Base-by-base conservation (phyloP, 2,329 filamentous ascomycete genomes). In the Aspergillus ruber region DNA sequence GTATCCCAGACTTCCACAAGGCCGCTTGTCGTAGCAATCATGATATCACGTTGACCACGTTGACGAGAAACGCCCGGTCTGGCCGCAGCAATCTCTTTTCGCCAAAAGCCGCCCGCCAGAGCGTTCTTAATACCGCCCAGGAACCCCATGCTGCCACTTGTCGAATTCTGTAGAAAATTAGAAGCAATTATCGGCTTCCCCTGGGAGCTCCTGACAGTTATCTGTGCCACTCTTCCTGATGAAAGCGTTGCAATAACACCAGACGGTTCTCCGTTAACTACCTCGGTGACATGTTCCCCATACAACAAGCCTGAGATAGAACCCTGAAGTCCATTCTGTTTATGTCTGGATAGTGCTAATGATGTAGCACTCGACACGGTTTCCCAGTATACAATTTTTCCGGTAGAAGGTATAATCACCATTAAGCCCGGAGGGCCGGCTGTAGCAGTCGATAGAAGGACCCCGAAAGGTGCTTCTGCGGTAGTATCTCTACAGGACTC, bases 311-410 rank as follows among this genome's bases (percentile, higher is more conserved):
- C 85, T 2, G 81, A 76, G 52, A 95, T 82, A 2, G 74, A 74
- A 41, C 87, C 82, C 60, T 94, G 88, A 13, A 95, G 81, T 13
- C 88, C 88, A 54, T 83, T 85, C 55, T 86, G 83, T 60, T 88
- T 86, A 63, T 94, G 86, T 55, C 86, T 85, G 60, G 91, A 87
- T 36, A 94, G 81, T 53, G 87, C 88, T 47, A 94, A 78, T 1
- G 88, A 89, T 35, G 90, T 87, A 8, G 89, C 90, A 66, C 84
- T 90, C 47, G 91, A 90, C 53, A 97, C 87, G 35, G 89, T 94
- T 65, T 97, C 93, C 90, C 93, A 97, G 67, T 93, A 97, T 40
- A 88, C 84, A 45, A 97, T 82, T 66, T 85, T 90, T 45, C 93
- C 93, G 43, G 79, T 90, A 15, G 81, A 81, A 10, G 91, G 87